Evolutionary conservation across 2,329 filamentous ascomycete species (phyloP).

Genomic region (Akanthomyces lecanii): DNA sequence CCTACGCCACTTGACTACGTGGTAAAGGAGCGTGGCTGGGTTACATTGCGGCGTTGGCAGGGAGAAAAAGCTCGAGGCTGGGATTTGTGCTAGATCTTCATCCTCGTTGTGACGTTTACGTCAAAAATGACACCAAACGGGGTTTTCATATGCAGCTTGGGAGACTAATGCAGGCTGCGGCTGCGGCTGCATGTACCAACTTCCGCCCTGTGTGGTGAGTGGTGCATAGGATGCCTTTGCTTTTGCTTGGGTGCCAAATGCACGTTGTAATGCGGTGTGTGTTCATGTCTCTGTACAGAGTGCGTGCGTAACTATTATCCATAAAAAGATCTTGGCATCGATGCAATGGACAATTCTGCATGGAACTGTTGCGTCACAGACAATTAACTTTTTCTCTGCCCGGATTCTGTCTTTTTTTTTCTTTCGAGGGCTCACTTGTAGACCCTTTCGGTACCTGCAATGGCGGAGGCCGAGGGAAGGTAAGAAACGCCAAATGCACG

Average conservation of each 20-base stretch:
- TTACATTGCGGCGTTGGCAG: not conserved
- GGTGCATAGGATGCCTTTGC: not conserved
- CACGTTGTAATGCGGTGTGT: slow-evolving; percentile 2
- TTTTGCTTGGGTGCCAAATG: not conserved
- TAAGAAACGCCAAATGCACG: not conserved
- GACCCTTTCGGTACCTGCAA: not conserved
- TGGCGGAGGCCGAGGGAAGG: not conserved
- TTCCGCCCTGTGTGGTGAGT: not conserved
- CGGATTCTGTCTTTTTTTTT: not conserved
- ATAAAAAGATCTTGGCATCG: not conserved
- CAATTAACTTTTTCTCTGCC: not conserved
- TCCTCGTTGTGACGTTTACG: not conserved
- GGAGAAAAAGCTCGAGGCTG: not conserved
- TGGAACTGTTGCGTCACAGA: slow-evolving; percentile 2
- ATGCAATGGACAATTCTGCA: not conserved
- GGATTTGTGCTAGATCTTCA: not conserved
- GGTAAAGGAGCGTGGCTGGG: not conserved
- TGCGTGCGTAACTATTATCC: not conserved
- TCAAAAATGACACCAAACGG: not conserved
- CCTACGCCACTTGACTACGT: not conserved
- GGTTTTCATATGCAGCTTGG: not conserved
- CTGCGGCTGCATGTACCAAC: not conserved
- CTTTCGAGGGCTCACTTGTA: not conserved
- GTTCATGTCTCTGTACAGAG: not conserved
- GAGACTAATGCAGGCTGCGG: not conserved